Conservation (phyloP, 2,329 filamentous ascomycete genomes). For the Aureobasidium sp. region DNA sequence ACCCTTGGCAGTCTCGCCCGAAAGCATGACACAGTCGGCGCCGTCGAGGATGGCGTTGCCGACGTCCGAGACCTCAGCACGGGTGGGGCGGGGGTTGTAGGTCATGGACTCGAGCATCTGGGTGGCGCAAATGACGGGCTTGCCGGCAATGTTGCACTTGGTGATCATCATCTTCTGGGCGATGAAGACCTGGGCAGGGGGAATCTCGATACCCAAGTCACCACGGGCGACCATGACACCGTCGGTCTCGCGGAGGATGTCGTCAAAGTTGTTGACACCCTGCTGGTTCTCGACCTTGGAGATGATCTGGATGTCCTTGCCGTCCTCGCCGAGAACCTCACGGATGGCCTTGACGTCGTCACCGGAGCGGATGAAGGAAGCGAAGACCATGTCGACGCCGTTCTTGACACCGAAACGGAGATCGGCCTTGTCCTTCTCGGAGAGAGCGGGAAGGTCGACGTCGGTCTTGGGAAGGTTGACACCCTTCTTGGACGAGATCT, state of each 20-base stretch:
- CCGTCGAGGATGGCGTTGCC: slow-evolving; percentile 97
- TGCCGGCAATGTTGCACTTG: slow-evolving; percentile 99
- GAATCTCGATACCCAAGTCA: slow-evolving; percentile 97
- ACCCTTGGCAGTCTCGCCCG: slow-evolving; percentile 97
- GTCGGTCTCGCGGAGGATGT: slow-evolving; percentile 92
- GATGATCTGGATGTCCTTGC: slow-evolving; percentile 97
- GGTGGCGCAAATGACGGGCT: slow-evolving; percentile 97
- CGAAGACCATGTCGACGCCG: slow-evolving; percentile 97
- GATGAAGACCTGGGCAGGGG: slow-evolving; percentile 95
- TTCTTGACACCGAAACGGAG: slow-evolving; percentile 96
- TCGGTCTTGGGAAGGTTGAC: slow-evolving; percentile 99
- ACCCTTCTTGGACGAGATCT: slow-evolving; percentile 98
- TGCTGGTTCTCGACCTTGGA: slow-evolving; percentile 99
- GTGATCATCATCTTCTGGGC: slow-evolving; percentile 99
- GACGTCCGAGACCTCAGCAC: slow-evolving; percentile 96
- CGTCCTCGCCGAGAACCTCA: slow-evolving; percentile 79
- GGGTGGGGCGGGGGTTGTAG: slow-evolving; percentile 96
- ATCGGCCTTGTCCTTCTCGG: slow-evolving; percentile 96
- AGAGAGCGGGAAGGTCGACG: slow-evolving; percentile 93
- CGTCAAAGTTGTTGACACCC: slow-evolving; percentile 98
- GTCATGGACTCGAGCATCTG: slow-evolving; percentile 99
- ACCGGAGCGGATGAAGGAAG: slow-evolving; percentile 92
- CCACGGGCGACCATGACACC: slow-evolving; percentile 99
- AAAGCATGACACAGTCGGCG: slow-evolving; percentile 99
- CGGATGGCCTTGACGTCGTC: slow-evolving; percentile 93